Base-by-base conservation (phyloP, 352 stramenopile genomes). In the Globisporangium lucens region DNA sequence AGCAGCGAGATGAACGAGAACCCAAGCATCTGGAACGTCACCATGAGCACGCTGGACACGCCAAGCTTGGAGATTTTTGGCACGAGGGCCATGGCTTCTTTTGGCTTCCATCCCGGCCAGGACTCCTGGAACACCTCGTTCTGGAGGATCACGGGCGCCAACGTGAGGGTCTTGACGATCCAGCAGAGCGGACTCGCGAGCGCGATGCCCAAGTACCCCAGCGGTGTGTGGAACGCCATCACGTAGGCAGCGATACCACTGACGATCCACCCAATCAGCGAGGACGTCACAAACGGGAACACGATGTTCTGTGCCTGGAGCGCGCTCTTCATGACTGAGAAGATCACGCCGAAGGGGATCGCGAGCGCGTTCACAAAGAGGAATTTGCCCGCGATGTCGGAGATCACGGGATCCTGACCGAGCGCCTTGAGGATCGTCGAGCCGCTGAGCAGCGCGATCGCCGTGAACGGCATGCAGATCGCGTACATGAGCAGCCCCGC, bases 1-100 rank as follows among this genome's bases (percentile, higher is more conserved):
- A 71, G 51, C 29, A 71, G 55, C 7, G 67, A 67, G 41, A 75
- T 73, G 17, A 65, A 55, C 35, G 22, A 56, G 35, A 65, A 68
- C 10, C 64, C 61, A 17, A 66, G 29, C 58, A 74, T 74, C 53
- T 67, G 47, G 67, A 66, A 66, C 30, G 53, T 61, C 9, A 56
- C 41, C 57, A 72, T 68, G 27, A 62, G 65, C 30, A 76, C 63
- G 33, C 66, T 61, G 13, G 66, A 71, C 3, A 71, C 43, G 20
- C 58, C 61, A 5, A 71, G 60, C 66, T 66, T 71, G 10, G 46
- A 53, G 59, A 71, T 60, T 49, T 61, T 67, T 24, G 58, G 58
- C 59, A 71, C 61, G 15, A 71, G 35, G 30, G 20, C 41, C 33
- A 66, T 46, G 15, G 73, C 70, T 65, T 78, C 56, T 6, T 61